Conservation (phyloP, 2,329 filamentous ascomycete genomes). For the Dactylonectria estremocensis region DNA sequence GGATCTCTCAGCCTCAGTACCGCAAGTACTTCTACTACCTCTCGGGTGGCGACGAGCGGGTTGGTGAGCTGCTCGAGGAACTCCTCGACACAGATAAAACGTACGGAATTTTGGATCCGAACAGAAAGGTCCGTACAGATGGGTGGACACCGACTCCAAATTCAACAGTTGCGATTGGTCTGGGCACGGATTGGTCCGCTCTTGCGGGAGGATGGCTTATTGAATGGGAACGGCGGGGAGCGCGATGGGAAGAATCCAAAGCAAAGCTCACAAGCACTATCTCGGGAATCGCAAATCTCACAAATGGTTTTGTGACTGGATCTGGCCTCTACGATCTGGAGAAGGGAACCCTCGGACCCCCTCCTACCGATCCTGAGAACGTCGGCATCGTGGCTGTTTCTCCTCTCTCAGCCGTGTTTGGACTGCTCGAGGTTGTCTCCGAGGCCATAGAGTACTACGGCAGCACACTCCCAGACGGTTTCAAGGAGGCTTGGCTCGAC, state of each 20-base stretch:
- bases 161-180: slow-evolving; percentile 62
- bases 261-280: slow-evolving; percentile 65
- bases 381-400: slow-evolving; percentile 66
- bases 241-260: slow-evolving; percentile 67
- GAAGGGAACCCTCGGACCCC: slow-evolving; percentile 66
- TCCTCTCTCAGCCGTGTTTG: slow-evolving; percentile 72
- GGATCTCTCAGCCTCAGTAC: slow-evolving; percentile 70
- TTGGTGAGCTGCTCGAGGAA: slow-evolving; percentile 68
- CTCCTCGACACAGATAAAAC: slow-evolving; percentile 67
- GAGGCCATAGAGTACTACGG: slow-evolving; percentile 67
- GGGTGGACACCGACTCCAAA: slow-evolving; percentile 62
- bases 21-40: slow-evolving; percentile 70
- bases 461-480: slow-evolving; percentile 61
- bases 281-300: slow-evolving; percentile 67
- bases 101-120: slow-evolving; percentile 68
- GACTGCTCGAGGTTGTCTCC: slow-evolving; percentile 70
- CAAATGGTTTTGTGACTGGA: slow-evolving; percentile 72
- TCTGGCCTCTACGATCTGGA: slow-evolving; percentile 66
- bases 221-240: slow-evolving; percentile 71
- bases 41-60: slow-evolving; percentile 70
- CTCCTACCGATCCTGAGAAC: slow-evolving; percentile 67
- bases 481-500: slow-evolving; percentile 70
- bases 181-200: slow-evolving; percentile 73
- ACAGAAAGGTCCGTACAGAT: slow-evolving; percentile 71
- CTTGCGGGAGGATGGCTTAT: slow-evolving; percentile 71